Conservation (phyloP, 768 basidiomycete genomes). For the Pleurotus pulmonarius region DNA sequence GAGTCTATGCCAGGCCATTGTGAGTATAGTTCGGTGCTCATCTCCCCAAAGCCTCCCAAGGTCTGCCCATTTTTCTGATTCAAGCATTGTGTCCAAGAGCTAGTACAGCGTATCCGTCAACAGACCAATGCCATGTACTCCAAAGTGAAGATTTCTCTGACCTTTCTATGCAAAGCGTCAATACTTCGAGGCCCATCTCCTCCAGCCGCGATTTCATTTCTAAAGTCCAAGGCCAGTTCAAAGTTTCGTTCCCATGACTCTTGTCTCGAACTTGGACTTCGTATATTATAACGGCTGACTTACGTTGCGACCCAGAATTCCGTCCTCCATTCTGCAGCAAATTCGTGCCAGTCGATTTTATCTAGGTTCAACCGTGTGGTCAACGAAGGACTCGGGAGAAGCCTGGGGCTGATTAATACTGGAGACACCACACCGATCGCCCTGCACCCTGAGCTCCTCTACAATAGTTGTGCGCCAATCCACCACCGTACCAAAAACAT, state of each 20-base stretch:
- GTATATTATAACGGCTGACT: background rate
- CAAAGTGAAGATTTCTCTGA: conserved; percentile 10
- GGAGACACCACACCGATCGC: background rate
- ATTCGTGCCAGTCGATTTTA: conserved; percentile 23
- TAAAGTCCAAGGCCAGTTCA: conserved; percentile 13
- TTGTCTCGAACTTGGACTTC: no score
- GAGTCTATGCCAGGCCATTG: conserved; percentile 57
- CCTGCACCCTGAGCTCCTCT: conserved; percentile 9
- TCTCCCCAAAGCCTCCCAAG: conserved; percentile 43
- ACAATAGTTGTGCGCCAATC: conserved; percentile 20
- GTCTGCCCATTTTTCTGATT: conserved; percentile 42
- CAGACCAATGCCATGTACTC: background rate
- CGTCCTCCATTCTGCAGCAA: conserved; percentile 38
- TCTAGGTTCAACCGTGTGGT: background rate
- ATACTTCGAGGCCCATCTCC: conserved; percentile 46
- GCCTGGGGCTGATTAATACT: background rate
- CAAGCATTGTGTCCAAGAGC: conserved; percentile 57
- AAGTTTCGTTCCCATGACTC: no score
- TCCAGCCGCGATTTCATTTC: conserved; percentile 39
- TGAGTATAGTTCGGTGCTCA: conserved; percentile 37
- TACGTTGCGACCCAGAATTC: conserved; percentile 34
- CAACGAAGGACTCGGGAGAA: no score
- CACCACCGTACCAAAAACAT: conserved; percentile 30
- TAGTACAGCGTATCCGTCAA: conserved; percentile 17
- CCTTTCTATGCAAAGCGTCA: conserved; percentile 56